Evolutionary conservation across 2,329 filamentous ascomycete genomes (phyloP).

Genomic region (Fusarium nodosum): DNA sequence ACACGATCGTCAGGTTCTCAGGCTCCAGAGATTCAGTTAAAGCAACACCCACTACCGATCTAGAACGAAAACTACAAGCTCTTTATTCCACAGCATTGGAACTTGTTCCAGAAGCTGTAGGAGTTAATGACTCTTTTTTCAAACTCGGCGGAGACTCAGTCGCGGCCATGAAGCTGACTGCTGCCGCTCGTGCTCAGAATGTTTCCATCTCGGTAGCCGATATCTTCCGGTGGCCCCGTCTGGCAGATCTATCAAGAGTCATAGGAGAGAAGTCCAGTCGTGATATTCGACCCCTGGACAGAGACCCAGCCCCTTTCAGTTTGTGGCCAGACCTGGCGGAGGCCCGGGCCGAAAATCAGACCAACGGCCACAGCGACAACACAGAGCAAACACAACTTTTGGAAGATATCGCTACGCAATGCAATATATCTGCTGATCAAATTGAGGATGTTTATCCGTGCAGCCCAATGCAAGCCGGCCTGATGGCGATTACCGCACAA

Average conservation of each 20-base stretch:
- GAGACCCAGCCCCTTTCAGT: constrained; percentile 4
- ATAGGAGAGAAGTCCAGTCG: neutral
- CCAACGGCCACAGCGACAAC: neutral
- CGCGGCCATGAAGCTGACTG: constrained; percentile 1
- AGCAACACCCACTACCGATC: neutral
- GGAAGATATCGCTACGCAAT: neutral
- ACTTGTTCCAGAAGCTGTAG: neutral
- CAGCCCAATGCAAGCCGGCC: constrained; percentile 2
- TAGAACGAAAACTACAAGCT: neutral
- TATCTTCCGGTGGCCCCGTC: constrained; percentile 6
- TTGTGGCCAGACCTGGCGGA: neutral
- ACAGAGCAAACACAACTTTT: neutral
- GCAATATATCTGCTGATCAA: neutral
- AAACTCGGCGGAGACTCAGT: constrained; percentile 5
- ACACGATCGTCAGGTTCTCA: neutral
- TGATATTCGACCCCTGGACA: neutral
- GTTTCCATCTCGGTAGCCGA: constrained; percentile 6
- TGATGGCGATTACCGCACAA: constrained; percentile 10
- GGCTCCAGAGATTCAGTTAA: neutral
- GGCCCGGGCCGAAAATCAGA: neutral
- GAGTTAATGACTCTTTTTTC: constrained; percentile 1
- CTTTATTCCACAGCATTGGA: neutral
- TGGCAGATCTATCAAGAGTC: neutral
- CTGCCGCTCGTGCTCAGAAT: neutral
- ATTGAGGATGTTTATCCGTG: constrained; percentile 10